A percentile compares a stretch with the other conserved stretches of the same genome.
Evolutionary conservation across 148 eudicot genomes (phyloP).

Genomic region (Camellia japonica): DNA sequence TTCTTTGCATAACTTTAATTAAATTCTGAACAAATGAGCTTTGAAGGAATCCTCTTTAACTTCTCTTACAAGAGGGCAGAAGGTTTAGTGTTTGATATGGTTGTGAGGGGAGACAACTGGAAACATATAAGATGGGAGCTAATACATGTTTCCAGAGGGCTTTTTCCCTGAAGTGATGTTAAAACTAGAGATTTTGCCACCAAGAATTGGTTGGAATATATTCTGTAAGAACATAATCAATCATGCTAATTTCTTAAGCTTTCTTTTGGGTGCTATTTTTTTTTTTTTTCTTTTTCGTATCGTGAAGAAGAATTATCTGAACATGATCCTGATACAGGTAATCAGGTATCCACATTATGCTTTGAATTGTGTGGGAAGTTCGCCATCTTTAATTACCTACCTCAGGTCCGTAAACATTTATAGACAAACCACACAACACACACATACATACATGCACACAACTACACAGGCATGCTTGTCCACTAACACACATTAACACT

Average conservation of each 20-base stretch:
- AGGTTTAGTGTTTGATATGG: not conserved
- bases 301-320: slow-evolving; percentile 15
- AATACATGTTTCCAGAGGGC: not conserved
- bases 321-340: slow-evolving; percentile 38
- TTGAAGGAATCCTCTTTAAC: not conserved
- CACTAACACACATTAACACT: not conserved
- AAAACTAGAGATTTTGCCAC: not conserved
- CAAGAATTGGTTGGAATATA: not conserved
- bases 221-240: not conserved
- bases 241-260: not conserved
- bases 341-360: slow-evolving; percentile 88
- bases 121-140: not conserved
- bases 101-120: not conserved
- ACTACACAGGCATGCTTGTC: not conserved
- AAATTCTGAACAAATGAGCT: not conserved
- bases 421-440: not conserved
- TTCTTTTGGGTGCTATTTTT: not conserved
- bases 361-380: slow-evolving; percentile 51
- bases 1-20: not conserved
- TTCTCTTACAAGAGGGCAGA: not conserved
- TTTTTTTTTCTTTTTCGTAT: not conserved
- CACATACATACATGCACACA: not conserved
- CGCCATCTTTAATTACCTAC: slow-evolving; percentile 60
- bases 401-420: slow-evolving; percentile 52
- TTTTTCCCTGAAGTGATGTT: not conserved